Percentiles rank a stretch among this genome's conserved stretches.
Evolutionary conservation across 176 grass and related monocot species (phyloP).

Genomic region (Elaeis guineensis): DNA sequence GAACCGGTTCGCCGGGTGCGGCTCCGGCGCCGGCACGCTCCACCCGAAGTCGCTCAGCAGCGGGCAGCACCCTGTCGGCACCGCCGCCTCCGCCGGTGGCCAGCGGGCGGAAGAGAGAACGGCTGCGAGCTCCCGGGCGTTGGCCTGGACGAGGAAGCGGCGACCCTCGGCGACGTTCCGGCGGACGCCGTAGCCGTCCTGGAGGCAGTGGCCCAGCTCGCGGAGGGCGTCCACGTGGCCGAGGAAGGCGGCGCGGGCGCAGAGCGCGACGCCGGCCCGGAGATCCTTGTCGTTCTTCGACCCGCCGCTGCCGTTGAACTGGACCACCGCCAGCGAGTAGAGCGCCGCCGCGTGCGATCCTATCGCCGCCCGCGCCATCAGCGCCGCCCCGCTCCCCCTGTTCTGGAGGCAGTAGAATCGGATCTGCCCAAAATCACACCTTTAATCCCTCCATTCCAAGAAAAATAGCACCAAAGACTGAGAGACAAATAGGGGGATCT

Average conservation of each 20-base stretch:
- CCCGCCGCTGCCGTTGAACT: not conserved
- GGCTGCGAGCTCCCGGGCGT: not conserved
- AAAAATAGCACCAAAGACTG: not conserved
- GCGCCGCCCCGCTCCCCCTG: not conserved
- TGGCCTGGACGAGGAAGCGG: not conserved
- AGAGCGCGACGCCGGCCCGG: not conserved
- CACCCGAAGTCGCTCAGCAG: not conserved
- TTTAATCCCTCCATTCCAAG: not conserved
- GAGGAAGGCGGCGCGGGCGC: not conserved
- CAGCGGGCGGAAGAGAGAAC: not conserved
- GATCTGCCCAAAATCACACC: not conserved
- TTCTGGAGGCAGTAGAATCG: not conserved
- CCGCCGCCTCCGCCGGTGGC: not conserved
- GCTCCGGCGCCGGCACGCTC: not conserved
- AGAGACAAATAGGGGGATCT: no score
- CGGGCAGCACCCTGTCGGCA: not conserved
- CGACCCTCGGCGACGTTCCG: not conserved
- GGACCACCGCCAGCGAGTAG: not conserved
- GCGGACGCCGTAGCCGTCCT: not conserved
- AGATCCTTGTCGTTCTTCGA: not conserved
- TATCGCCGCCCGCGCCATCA: not conserved
- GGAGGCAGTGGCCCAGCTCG: constrained; percentile 1
- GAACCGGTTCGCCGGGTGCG: not conserved
- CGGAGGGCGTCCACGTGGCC: not conserved
- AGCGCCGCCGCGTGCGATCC: not conserved